Conservation (phyloP, 192 early-diverging fungal genomes). For the Podochytrium sp. region DNA sequence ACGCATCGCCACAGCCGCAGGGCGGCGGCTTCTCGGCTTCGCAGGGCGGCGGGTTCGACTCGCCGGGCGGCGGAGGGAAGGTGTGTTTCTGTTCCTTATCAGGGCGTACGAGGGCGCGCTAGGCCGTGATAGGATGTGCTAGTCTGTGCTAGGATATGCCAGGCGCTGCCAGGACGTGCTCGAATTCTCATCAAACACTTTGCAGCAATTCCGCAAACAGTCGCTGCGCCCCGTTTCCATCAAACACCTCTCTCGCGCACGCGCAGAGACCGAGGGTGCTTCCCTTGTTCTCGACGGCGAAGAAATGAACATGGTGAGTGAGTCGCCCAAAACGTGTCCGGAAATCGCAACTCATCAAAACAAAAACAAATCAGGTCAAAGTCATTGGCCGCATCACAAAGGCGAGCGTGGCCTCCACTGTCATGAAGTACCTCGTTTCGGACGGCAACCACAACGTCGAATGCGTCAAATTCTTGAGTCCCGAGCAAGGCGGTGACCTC, state of each 20-base stretch:
- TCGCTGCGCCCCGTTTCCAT: conserved; percentile 83
- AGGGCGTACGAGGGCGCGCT: too few relatives aligned
- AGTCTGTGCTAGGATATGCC: too few relatives aligned
- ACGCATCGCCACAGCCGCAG: not conserved
- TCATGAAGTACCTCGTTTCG: conserved; percentile 71
- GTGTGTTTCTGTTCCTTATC: not conserved
- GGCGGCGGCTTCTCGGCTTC: conserved; percentile 6
- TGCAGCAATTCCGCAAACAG: conserved; percentile 48
- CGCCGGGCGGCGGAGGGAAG: not conserved
- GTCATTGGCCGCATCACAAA: conserved; percentile 74
- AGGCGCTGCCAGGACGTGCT: too few relatives aligned
- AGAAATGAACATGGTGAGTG: conserved; percentile 73
- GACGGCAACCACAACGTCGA: conserved; percentile 84
- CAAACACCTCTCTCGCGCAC: conserved; percentile 67
- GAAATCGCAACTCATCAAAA: too few relatives aligned
- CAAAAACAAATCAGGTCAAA: conserved; percentile 55
- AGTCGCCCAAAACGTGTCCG: too few relatives aligned
- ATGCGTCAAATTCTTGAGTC: conserved; percentile 64
- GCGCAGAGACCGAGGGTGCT: conserved; percentile 54
- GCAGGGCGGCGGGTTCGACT: not conserved
- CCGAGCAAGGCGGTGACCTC: not conserved
- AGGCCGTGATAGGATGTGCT: too few relatives aligned
- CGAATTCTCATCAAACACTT: not conserved
- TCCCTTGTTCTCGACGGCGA: conserved; percentile 71
- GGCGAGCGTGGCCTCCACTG: conserved; percentile 58